Evolutionary conservation across 345 rosid genomes (phyloP).

Genomic region (Clausena lansium): DNA sequence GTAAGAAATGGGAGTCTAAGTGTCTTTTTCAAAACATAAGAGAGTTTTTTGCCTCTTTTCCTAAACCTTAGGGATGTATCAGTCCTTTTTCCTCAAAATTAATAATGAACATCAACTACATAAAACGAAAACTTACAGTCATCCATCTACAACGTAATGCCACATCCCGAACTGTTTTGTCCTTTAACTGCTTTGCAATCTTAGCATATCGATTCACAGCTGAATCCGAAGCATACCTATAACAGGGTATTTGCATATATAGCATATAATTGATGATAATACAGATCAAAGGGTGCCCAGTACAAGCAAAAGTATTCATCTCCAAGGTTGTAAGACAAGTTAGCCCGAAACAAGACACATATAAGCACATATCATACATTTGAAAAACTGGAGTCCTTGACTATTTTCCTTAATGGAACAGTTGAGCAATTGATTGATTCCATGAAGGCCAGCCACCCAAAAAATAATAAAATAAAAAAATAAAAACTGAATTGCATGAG

Average conservation of each 20-base stretch:
- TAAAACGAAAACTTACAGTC: slow-evolving; percentile 45
- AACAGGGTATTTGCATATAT: slow-evolving; percentile 5
- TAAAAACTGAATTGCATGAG: background rate
- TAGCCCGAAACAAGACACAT: background rate
- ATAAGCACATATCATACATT: background rate
- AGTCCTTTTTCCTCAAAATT: too few species aligned
- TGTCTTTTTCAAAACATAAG: too few species aligned
- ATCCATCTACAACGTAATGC: slow-evolving; percentile 86
- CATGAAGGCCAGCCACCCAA: background rate
- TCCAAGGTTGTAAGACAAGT: background rate
- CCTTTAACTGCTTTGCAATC: slow-evolving; percentile 74
- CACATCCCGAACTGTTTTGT: slow-evolving; percentile 80
- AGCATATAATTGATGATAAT: background rate
- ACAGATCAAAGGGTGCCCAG: background rate
- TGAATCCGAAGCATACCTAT: slow-evolving; percentile 62
- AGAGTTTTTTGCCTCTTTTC: too few species aligned
- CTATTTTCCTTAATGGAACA: background rate
- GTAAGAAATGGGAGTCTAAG: too few species aligned
- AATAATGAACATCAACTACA: slow-evolving; percentile 6
- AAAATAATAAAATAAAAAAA: background rate
- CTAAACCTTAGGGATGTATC: too few species aligned
- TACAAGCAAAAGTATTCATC: background rate
- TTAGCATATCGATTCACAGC: slow-evolving; percentile 66
- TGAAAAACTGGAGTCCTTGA: background rate
- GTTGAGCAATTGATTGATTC: background rate